A percentile compares a stretch with the other conserved stretches of the same genome.
Evolutionary conservation across 805 yeast species (phyloP).

Genomic region (Maudiozyma bulderi): DNA sequence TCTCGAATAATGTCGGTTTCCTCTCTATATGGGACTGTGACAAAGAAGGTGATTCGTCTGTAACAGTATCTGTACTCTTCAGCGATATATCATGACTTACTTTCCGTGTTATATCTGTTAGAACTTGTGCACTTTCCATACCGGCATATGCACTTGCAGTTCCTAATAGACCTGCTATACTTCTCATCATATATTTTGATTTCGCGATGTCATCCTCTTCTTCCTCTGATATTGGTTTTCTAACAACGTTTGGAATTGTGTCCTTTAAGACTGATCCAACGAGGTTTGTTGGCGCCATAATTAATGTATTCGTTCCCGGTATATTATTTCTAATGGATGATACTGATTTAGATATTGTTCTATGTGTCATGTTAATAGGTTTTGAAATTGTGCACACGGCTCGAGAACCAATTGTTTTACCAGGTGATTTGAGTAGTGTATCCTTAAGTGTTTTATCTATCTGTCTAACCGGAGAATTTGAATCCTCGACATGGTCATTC

Average conservation of each 20-base stretch:
- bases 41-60: background rate
- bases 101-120: slow-evolving; percentile 12
- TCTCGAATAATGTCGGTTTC: slow-evolving; percentile 15
- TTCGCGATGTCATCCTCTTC: slow-evolving; percentile 27
- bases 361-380: slow-evolving; percentile 1
- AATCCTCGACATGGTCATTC: background rate
- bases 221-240: slow-evolving; percentile 5
- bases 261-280: background rate
- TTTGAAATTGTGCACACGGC: background rate
- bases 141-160: slow-evolving; percentile 46
- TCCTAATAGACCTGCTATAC: slow-evolving; percentile 46
- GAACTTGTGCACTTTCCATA: slow-evolving; percentile 20
- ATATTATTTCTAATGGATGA: background rate
- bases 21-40: slow-evolving; percentile 1
- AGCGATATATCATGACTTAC: background rate
- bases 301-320: background rate
- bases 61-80: slow-evolving; percentile 5
- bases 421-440: background rate
- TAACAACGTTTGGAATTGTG: background rate
- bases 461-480: background rate
- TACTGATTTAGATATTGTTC: background rate
- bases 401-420: background rate
- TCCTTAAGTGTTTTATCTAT: background rate
- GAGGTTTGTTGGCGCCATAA: background rate
- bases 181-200: slow-evolving; percentile 38